Evolutionary conservation across 495 filamentous ascomycete species (phyloP).

Genomic region (Schizothecium vesticola): DNA sequence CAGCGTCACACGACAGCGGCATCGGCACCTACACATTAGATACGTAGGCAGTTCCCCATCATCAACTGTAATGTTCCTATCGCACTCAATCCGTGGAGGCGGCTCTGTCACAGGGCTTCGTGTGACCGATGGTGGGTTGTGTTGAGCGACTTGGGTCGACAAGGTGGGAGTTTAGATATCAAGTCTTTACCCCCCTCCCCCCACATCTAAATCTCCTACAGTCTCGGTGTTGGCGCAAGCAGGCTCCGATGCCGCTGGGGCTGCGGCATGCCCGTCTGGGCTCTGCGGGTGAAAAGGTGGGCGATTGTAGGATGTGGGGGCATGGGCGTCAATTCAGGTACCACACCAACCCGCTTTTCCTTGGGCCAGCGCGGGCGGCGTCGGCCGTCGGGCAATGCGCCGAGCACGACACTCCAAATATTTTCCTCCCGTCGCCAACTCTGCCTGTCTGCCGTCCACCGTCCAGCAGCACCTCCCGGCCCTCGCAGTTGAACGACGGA

Average conservation of each 20-base stretch:
- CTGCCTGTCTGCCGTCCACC: neutral
- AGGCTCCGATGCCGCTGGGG: conserved; percentile 7
- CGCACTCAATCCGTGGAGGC: neutral
- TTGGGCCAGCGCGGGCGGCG: too few relatives aligned
- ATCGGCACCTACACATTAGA: too few relatives aligned
- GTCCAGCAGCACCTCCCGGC: neutral
- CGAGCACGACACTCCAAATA: neutral
- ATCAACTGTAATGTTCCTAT: too few relatives aligned
- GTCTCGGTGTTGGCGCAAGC: neutral
- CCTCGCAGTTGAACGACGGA: neutral
- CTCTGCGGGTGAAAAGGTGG: neutral
- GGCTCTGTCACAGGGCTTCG: neutral
- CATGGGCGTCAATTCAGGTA: neutral
- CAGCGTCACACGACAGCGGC: too few relatives aligned
- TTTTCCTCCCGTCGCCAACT: neutral
- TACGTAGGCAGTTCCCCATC: too few relatives aligned
- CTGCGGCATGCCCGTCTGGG: neutral
- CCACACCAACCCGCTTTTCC: neutral
- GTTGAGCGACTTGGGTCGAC: neutral
- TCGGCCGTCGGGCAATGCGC: neutral
- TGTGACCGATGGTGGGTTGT: neutral
- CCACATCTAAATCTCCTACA: neutral
- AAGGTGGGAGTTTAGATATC: too few relatives aligned
- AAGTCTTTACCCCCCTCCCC: neutral
- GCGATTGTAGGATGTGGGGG: conserved; percentile 3